Evolutionary conservation across 1,284 basidiomycete genomes (phyloP).

Genomic region (Trametes versicolor): DNA sequence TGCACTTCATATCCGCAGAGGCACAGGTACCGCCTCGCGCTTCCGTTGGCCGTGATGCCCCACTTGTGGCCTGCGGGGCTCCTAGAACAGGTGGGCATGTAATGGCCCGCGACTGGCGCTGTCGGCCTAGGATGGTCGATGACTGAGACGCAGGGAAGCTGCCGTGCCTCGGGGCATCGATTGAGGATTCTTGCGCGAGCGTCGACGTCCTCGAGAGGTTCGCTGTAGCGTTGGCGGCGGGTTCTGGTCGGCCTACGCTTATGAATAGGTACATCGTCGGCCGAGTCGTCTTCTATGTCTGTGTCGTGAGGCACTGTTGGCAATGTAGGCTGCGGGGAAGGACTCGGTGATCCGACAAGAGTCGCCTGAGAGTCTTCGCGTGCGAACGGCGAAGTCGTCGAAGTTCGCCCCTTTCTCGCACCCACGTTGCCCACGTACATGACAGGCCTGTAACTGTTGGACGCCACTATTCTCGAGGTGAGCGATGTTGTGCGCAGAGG

Average conservation of each 20-base stretch:
- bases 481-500: background rate
- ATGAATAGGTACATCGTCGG: background rate
- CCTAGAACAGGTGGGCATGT: constrained; percentile 7
- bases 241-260: background rate
- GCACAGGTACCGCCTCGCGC: constrained; percentile 28
- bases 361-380: constrained; percentile 23
- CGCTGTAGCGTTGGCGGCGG: background rate
- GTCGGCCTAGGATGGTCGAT: constrained; percentile 24
- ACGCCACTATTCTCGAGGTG: constrained; percentile 22
- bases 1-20: constrained; percentile 20
- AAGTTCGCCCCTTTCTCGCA: background rate
- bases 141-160: constrained; percentile 18
- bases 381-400: constrained; percentile 5
- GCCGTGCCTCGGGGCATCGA: background rate
- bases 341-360: constrained; percentile 14
- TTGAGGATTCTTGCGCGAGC: background rate
- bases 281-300: constrained; percentile 2
- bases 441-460: constrained; percentile 31
- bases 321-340: background rate
- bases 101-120: constrained; percentile 22
- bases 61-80: constrained; percentile 24
- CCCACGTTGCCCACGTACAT: constrained; percentile 36
- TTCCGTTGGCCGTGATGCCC: constrained; percentile 16
- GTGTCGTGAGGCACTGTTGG: background rate
- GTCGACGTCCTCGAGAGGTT: background rate